These are phyloP conservation scores for Deakozyma indianensis DNA, from an alignment of 805 yeast genomes.

Conservation along the genomic window DNA sequence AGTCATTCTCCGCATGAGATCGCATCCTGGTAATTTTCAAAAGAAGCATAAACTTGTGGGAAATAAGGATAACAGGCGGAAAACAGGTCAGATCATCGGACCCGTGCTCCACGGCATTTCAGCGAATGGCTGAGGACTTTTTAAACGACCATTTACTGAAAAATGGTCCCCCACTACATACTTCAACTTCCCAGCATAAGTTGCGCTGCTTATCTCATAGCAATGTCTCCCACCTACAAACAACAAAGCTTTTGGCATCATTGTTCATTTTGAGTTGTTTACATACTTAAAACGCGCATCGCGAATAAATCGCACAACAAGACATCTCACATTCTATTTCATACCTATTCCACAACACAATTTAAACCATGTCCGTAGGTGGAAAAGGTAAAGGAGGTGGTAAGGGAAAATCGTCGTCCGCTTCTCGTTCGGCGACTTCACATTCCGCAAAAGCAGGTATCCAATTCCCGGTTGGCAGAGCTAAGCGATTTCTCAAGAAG, in stretches of 20 bases:
- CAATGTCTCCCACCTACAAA: background rate
- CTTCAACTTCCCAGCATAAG: background rate
- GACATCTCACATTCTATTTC: too few species aligned
- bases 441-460: conserved; percentile 54
- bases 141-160: too few species aligned
- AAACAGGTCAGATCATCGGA: too few species aligned
- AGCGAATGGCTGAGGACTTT: too few species aligned
- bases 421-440: background rate
- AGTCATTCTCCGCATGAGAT: too few species aligned
- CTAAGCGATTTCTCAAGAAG: conserved; percentile 89
- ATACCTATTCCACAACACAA: background rate
- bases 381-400: conserved; percentile 1
- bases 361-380: background rate
- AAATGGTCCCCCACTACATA: background rate
- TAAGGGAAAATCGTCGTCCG: background rate
- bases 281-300: background rate
- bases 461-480: conserved; percentile 99
- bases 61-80: too few species aligned
- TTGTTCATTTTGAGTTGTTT: background rate
- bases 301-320: background rate
- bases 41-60: too few species aligned
- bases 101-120: too few species aligned
- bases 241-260: background rate
- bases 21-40: too few species aligned
- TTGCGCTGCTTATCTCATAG: background rate